Conservation (phyloP, 2,329 filamentous ascomycete species). For the Calonectria pseudoreteaudii region DNA sequence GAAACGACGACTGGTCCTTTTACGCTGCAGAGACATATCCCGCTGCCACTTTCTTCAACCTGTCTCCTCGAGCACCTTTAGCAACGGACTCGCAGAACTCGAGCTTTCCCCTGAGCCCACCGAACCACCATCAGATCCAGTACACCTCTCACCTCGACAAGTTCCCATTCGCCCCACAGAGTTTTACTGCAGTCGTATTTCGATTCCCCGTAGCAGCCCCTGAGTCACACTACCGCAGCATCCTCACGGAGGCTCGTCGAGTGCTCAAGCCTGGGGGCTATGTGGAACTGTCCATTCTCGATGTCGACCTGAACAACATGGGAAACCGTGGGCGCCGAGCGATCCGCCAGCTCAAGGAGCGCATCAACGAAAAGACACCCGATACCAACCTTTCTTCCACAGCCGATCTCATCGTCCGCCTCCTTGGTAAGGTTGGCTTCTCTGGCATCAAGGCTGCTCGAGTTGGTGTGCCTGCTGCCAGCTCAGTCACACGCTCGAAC, state of each 20-base stretch:
- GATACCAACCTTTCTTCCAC: constrained; percentile 71
- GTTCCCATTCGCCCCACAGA: constrained; percentile 81
- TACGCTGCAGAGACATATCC: constrained; percentile 86
- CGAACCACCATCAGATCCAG: constrained; percentile 82
- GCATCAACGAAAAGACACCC: constrained; percentile 70
- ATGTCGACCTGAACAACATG: constrained; percentile 87
- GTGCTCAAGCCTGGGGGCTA: constrained; percentile 83
- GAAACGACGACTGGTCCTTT: constrained; percentile 91
- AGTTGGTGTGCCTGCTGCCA: constrained; percentile 81
- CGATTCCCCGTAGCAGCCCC: constrained; percentile 80
- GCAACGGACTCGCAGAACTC: constrained; percentile 56
- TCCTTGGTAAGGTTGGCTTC: constrained; percentile 78
- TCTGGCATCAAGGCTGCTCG: constrained; percentile 79
- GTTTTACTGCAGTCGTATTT: constrained; percentile 81
- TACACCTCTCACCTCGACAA: constrained; percentile 71
- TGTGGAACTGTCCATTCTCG: constrained; percentile 82
- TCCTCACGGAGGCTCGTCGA: constrained; percentile 80
- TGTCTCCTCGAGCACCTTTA: constrained; percentile 70
- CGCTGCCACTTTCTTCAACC: constrained; percentile 79
- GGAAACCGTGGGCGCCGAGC: constrained; percentile 76
- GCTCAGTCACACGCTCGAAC: constrained; percentile 53
- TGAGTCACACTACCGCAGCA: constrained; percentile 75
- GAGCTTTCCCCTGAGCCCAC: constrained; percentile 67
- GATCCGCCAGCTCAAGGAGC: constrained; percentile 78
- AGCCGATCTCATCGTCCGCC: constrained; percentile 71